A percentile compares a stretch with the other conserved stretches of the same genome.
phyloP scores from a whole-genome alignment of 176 grass and related monocot genomes.

The Miscanthus lutarioriparius region DNA sequence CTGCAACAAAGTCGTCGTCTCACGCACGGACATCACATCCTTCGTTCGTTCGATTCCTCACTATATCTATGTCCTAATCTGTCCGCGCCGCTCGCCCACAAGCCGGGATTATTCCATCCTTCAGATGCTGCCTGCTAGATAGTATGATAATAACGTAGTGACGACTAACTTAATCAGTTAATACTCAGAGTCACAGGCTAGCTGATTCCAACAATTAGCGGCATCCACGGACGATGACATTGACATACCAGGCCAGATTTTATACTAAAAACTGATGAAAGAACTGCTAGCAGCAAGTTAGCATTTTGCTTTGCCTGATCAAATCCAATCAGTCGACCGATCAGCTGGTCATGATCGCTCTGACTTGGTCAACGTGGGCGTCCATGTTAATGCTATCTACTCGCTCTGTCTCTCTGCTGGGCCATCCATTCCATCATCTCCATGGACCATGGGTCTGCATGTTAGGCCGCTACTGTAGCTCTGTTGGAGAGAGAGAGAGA shows the following conservation, averaged over 20 bases:
- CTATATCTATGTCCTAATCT: no score
- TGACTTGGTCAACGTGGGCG: background rate
- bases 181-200: background rate
- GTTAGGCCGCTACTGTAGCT: background rate
- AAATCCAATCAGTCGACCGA: background rate
- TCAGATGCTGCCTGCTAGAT: background rate
- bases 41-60: no score
- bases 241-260: background rate
- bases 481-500: background rate
- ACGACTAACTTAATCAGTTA: background rate
- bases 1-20: no score
- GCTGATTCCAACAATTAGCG: background rate
- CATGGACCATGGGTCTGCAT: background rate
- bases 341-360: background rate
- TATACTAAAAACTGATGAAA: background rate
- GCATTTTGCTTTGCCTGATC: background rate
- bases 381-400: conserved; percentile 9
- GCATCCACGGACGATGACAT: background rate
- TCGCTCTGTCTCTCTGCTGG: background rate
- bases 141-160: background rate
- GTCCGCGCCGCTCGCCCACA: background rate
- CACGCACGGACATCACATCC: no score
- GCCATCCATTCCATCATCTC: background rate
- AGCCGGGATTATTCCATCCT: background rate
- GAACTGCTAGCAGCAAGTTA: background rate